Evolutionary conservation across 169 alveolate genomes (phyloP).

Genomic region (Plasmodium adleri): DNA sequence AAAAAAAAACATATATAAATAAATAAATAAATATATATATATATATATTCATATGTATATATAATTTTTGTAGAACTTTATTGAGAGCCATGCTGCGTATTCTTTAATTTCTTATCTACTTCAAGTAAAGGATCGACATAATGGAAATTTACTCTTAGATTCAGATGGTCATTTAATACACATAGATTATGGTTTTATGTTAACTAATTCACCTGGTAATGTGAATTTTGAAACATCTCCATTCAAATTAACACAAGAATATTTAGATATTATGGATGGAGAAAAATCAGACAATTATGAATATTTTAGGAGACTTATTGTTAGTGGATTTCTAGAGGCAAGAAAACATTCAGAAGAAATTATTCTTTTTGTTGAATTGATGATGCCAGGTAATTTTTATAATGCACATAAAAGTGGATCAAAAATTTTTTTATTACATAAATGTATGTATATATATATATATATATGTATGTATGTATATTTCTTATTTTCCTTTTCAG

Average conservation of each 20-base stretch:
- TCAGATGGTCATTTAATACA: constrained; percentile 96
- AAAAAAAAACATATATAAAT: too few relatives aligned
- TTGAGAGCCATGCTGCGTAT: constrained; percentile 97
- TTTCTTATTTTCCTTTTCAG: constrained; percentile 56
- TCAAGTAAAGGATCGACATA: constrained; percentile 97
- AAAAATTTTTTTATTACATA: not conserved
- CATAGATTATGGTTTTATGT: constrained; percentile 96
- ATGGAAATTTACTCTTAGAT: constrained; percentile 95
- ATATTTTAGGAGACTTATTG: constrained; percentile 89
- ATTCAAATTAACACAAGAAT: constrained; percentile 96
- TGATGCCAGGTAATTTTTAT: constrained; percentile 87
- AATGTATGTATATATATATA: not conserved
- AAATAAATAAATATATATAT: not conserved
- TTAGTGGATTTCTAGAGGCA: constrained; percentile 91
- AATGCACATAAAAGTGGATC: not conserved
- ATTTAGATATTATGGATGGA: constrained; percentile 95
- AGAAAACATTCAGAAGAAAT: constrained; percentile 92
- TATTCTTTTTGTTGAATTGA: constrained; percentile 90
- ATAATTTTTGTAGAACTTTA: constrained; percentile 84
- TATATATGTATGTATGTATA: constrained; percentile 14
- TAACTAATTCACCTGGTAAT: constrained; percentile 97
- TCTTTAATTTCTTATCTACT: constrained; percentile 94
- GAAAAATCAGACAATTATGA: constrained; percentile 92
- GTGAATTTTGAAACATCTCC: constrained; percentile 97
- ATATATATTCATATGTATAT: not conserved